Base-by-base conservation (phyloP, 352 stramenopile genomes). In the Globisporangium cederbergense region DNA sequence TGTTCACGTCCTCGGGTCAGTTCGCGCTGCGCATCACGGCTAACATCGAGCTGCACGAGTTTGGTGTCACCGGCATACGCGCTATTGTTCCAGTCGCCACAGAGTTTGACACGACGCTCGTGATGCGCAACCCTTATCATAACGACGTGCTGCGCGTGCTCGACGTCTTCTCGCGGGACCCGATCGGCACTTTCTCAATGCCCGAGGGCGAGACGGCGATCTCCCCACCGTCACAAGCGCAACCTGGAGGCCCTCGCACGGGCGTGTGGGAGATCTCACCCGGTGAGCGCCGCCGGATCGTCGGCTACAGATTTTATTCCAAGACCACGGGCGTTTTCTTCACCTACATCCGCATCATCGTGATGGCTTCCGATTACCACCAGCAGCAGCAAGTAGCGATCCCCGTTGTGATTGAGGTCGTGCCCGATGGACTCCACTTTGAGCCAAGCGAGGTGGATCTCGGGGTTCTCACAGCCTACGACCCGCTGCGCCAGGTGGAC, bases 1-100 rank as follows among this genome's bases (percentile, higher is more conserved):
- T 90, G 4, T 58, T 71, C 8, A 88, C 81, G 16, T 80, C 81
- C 3, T 74, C 71, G 1, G 81, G 81, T 2, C 52, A 77, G 34
- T 86, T 90, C 53, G 57, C 72, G 16, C 42, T 88, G 60, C 74
- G 1, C 74, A 85, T 56, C 58, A 61, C 18, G 67, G 74, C 59
- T 43, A 76, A 30, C 18, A 67, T 79, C 22, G 57, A 52, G 32
- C 32, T 65, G 0, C 83, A 81, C 65, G 43, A 59, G 5, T 73
- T 76, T 58, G 73, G 70, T 9, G 54, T 84, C 8, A 46, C 30
- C 2, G 64, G 64, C 0, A 59, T 86, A 38, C 61, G 59, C 16
- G 58, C 70, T 1, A 74, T 76, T 3, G 36, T 86, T n/a, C 76
- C 79, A 9, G 22, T 64, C 20, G 77, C 71, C n/a, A 63, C 65